These are phyloP conservation scores for Fusarium sp. DNA, from an alignment of 2,329 filamentous ascomycete genomes.

Conservation along the genomic window DNA sequence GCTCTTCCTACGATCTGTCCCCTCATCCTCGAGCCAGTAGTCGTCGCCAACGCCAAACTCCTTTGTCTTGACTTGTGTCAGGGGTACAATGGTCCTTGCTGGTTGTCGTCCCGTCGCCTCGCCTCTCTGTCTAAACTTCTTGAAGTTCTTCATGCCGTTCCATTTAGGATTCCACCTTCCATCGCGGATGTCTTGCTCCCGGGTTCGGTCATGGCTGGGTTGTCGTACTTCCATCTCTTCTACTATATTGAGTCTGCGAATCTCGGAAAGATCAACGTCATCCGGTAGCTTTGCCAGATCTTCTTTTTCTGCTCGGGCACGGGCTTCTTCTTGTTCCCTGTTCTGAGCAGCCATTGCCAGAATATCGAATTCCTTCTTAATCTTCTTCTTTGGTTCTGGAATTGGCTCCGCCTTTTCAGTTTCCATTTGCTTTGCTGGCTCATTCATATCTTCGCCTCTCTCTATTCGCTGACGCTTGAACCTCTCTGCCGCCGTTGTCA, in stretches of 20 bases:
- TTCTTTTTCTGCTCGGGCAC: slow-evolving; percentile 65
- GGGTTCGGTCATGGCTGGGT: slow-evolving; percentile 48
- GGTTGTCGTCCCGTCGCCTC: slow-evolving; percentile 58
- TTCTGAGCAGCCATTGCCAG: slow-evolving; percentile 72
- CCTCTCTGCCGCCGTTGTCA: slow-evolving; percentile 81
- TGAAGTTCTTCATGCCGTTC: slow-evolving; percentile 97
- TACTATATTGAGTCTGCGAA: slow-evolving; percentile 80
- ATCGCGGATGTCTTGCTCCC: slow-evolving; percentile 64
- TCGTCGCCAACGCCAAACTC: slow-evolving; percentile 80
- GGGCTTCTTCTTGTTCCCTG: slow-evolving; percentile 75
- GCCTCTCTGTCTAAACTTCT: slow-evolving; percentile 79
- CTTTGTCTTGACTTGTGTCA: slow-evolving; percentile 78
- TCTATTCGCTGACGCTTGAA: slow-evolving; percentile 83
- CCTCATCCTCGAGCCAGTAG: slow-evolving; percentile 76
- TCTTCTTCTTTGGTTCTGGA: slow-evolving; percentile 58
- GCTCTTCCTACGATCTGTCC: slow-evolving; percentile 49
- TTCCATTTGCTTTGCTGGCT: slow-evolving; percentile 47
- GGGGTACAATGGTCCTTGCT: slow-evolving; percentile 71
- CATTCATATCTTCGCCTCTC: slow-evolving; percentile 62
- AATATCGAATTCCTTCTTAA: slow-evolving; percentile 75
- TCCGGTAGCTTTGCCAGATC: slow-evolving; percentile 65
- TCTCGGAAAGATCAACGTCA: slow-evolving; percentile 77
- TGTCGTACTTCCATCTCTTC: slow-evolving; percentile 77
- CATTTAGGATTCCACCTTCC: slow-evolving; percentile 86
- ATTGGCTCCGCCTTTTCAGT: slow-evolving; percentile 28